Base-by-base conservation (phyloP, 345 rosid species). In the Salix dunnii region DNA sequence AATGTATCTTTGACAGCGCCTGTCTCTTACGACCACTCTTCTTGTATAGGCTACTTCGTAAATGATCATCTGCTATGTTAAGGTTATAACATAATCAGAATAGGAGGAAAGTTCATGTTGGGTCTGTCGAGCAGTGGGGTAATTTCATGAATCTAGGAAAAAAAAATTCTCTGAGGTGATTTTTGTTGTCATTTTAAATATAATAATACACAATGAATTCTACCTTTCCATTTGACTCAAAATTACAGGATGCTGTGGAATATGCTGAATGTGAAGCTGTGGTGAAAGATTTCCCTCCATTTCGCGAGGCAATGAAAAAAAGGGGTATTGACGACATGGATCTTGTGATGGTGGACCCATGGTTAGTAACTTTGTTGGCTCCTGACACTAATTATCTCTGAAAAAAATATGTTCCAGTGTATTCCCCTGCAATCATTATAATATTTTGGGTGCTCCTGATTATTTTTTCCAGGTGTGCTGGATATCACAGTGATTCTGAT, bases 291-390 rank as follows among this genome's bases (percentile, higher is more conserved):
- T 94, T 86, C 71, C 91, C 91, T 53, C 96, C 88, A 31, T 94
- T 94, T 78, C 81, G 72, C 33, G 97, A 94, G 85, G 97, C 98
- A 65, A 94, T 94, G 98, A 90, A 86, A 86, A 94, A 90, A 77
- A 90, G 98, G 88, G 98, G 98, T 61, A 88, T 94, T 12, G 98
- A 94, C 42, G 98, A 94, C 87, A 91, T 94, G 98, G 98, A 94
- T 78, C 96, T 94, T 53, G 96, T 94, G 66, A 90, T 91, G 97
- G 98, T 94, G 71, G 98, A 94, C 69, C 71, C 72, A 8, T 77
- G 71, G 63, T 81, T 77, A 72, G 90, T 78, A 43, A 66, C 63
- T 36, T 3, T 53, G 28, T 71, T 67, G 73, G 73, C 72, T 36
- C 66, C 66, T 66, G 30, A 75, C 27, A 43, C 25, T 35, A 31